These are phyloP conservation scores for Leptodontidium sp. DNA, from an alignment of 2,329 filamentous ascomycete genomes.

Conservation along the genomic window DNA sequence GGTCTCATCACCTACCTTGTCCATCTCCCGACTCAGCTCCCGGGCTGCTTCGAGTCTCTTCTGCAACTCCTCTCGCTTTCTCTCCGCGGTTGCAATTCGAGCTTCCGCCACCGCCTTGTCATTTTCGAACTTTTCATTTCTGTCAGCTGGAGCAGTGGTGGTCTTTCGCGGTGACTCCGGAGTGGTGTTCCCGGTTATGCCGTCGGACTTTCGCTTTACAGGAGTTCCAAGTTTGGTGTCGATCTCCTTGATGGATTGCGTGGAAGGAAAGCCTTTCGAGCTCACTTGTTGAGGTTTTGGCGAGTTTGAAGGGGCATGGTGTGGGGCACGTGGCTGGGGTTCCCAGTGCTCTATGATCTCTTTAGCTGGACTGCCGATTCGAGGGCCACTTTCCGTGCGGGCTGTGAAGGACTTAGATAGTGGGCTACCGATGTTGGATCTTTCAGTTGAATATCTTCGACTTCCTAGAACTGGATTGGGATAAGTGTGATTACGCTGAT, in stretches of 20 bases:
- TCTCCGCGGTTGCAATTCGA: constrained; percentile 17
- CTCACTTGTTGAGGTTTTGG: not conserved
- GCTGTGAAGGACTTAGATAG: not conserved
- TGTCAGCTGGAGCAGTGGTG: constrained; percentile 17
- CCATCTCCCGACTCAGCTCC: not conserved
- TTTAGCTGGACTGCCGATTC: not conserved
- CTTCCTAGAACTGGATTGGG: constrained; percentile 22
- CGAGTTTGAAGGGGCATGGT: not conserved
- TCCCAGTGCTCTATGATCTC: not conserved
- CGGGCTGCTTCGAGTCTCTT: constrained; percentile 16
- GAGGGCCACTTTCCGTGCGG: not conserved
- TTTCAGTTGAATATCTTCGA: not conserved
- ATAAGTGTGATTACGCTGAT: constrained; percentile 9
- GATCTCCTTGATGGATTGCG: not conserved
- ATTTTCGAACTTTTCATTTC: constrained; percentile 17
- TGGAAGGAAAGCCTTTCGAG: not conserved
- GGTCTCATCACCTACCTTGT: not conserved
- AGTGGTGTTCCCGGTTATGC: not conserved
- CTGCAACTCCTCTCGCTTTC: constrained; percentile 20
- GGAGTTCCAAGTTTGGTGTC: not conserved
- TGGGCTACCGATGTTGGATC: not conserved
- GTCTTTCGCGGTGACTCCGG: constrained; percentile 8
- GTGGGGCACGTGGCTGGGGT: not conserved
- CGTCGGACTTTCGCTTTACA: not conserved
- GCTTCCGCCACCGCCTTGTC: constrained; percentile 4